These are phyloP conservation scores for Onygenales sp. DNA, from an alignment of 2,329 filamentous ascomycete species.

Conservation along the genomic window DNA sequence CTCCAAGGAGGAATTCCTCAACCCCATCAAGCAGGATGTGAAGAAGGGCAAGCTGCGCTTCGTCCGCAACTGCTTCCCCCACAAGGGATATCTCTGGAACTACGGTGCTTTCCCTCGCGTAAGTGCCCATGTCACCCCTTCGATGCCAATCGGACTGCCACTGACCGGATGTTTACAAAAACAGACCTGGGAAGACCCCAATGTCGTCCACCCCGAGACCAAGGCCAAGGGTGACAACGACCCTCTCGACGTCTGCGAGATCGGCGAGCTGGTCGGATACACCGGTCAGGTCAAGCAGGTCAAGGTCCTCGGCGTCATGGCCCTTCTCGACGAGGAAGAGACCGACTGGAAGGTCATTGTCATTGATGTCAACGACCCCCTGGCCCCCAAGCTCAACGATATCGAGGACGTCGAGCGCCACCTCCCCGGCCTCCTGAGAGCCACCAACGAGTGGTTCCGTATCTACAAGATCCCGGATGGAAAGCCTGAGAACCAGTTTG, in stretches of 20 bases:
- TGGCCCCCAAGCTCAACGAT: constrained; percentile 94
- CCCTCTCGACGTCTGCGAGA: constrained; percentile 98
- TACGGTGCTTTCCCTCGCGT: constrained; percentile 99
- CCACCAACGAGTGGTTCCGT: constrained; percentile 99
- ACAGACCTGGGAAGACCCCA: constrained; percentile 99
- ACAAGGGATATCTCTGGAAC: constrained; percentile 99
- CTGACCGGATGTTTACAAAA: no score
- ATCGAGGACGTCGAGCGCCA: constrained; percentile 98
- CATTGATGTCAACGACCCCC: constrained; percentile 95
- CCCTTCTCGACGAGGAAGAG: constrained; percentile 97
- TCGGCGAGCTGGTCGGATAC: constrained; percentile 95
- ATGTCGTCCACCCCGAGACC: constrained; percentile 91
- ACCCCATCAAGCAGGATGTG: constrained; percentile 98
- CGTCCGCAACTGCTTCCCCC: constrained; percentile 99
- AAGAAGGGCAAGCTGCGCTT: constrained; percentile 99
- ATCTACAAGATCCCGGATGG: constrained; percentile 99
- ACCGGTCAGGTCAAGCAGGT: constrained; percentile 97
- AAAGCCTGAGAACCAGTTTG: constrained; percentile 99
- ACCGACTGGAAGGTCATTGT: constrained; percentile 99
- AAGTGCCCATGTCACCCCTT: constrained; percentile 27
- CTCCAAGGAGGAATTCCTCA: constrained; percentile 96
- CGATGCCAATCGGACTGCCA: not conserved
- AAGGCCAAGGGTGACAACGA: constrained; percentile 99
- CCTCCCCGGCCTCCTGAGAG: constrained; percentile 88
- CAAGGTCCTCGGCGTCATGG: constrained; percentile 99